Conservation (phyloP, 331 rosid species). For the Malus hybrid region DNA sequence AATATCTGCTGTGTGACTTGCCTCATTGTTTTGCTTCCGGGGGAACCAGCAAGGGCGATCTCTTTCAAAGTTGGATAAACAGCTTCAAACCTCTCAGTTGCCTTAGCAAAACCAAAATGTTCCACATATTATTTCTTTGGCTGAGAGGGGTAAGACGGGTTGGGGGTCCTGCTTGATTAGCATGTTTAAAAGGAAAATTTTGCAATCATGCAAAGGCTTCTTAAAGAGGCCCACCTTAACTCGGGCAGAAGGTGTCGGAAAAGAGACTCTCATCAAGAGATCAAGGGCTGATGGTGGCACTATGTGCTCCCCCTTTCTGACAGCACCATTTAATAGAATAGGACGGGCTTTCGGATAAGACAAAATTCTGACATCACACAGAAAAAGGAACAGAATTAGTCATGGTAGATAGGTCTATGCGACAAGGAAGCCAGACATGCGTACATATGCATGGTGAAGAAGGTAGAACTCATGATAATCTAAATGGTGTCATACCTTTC, state of each 20-base stretch:
- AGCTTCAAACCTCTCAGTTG: slow-evolving; percentile 74
- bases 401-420: not conserved
- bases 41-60: slow-evolving; percentile 61
- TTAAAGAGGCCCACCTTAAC: slow-evolving; percentile 34
- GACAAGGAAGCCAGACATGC: not conserved
- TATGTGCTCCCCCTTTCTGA: slow-evolving; percentile 64
- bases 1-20: slow-evolving; percentile 44
- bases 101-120: slow-evolving; percentile 29
- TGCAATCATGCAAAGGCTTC: not conserved
- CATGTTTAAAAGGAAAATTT: not conserved
- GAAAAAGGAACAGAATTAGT: not conserved
- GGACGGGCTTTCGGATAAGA: slow-evolving; percentile 48
- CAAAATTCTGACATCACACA: slow-evolving; percentile 37
- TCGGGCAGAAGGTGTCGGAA: slow-evolving; percentile 48
- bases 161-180: not conserved
- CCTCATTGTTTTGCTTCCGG: slow-evolving; percentile 52
- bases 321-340: slow-evolving; percentile 54
- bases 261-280: slow-evolving; percentile 40
- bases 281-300: slow-evolving; percentile 61
- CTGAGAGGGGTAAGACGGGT: not conserved
- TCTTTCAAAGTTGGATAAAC: slow-evolving; percentile 58
- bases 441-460: not conserved
- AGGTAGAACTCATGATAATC: not conserved
- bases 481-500: slow-evolving; percentile 43
- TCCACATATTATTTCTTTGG: not conserved